Conservation (phyloP, 345 rosid genomes). For the Camelina laxa region DNA sequence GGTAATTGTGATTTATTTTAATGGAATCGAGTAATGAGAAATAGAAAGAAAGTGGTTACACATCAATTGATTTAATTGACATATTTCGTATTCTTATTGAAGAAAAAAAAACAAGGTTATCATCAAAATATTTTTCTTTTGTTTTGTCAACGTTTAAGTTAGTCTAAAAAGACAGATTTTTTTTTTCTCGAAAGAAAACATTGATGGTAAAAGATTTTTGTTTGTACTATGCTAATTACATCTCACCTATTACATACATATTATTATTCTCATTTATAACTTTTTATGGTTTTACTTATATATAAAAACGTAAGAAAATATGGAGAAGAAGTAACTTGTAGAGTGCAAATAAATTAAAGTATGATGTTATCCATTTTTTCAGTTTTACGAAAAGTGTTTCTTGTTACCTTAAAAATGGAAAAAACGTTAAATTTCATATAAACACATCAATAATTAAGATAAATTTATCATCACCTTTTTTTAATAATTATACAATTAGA, state of each 20-base stretch:
- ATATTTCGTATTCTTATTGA: not conserved
- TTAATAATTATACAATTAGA: not conserved
- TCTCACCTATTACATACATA: slow-evolving; percentile 4
- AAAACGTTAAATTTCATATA: not conserved
- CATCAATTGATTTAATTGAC: slow-evolving; percentile 3
- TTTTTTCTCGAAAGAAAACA: too few species aligned
- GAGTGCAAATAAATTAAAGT: slow-evolving; percentile 6
- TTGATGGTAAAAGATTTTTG: too few species aligned
- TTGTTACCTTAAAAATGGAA: slow-evolving; percentile 12
- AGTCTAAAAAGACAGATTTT: not conserved
- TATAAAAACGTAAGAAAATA: not conserved
- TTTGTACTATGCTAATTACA: too few species aligned
- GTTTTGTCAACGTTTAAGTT: not conserved
- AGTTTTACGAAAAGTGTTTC: slow-evolving; percentile 15
- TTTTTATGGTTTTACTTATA: not conserved
- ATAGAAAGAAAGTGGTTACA: not conserved
- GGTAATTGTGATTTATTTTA: slow-evolving; percentile 10
- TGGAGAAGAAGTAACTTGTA: slow-evolving; percentile 22
- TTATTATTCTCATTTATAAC: not conserved
- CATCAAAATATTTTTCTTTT: too few species aligned
- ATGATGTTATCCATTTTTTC: not conserved
- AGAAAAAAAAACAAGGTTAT: too few species aligned
- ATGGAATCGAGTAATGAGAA: not conserved
- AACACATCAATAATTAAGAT: too few species aligned
- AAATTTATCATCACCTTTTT: too few species aligned